Evolutionary conservation across 2,329 filamentous ascomycete species (phyloP).

Genomic region (Claviceps spartinae): DNA sequence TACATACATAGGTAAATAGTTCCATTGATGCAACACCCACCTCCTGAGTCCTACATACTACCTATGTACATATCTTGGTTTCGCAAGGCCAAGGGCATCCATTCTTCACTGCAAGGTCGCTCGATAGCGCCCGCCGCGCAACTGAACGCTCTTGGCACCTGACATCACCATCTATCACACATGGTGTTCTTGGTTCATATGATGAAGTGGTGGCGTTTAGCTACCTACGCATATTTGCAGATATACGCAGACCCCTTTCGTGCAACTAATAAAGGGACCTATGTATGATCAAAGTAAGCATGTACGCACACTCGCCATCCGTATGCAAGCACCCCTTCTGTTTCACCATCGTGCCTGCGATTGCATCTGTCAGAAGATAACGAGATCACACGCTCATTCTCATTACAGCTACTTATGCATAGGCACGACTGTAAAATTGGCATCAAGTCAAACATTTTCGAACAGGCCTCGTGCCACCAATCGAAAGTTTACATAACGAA

Average conservation of each 20-base stretch:
- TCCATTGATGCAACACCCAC: no score
- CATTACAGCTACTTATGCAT: not conserved
- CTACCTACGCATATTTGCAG: no score
- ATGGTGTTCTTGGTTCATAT: not conserved
- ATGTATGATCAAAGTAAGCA: not conserved
- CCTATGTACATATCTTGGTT: no score
- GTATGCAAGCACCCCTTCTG: not conserved
- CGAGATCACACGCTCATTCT: not conserved
- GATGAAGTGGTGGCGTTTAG: not conserved
- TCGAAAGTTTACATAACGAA: not conserved
- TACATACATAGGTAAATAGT: no score
- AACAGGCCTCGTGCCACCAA: not conserved
- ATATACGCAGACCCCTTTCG: no score
- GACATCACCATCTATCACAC: not conserved
- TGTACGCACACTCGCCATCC: not conserved
- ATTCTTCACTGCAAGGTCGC: no score
- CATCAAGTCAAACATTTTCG: not conserved
- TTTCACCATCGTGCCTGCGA: not conserved
- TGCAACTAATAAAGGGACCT: no score
- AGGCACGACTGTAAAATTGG: not conserved
- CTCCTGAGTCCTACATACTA: no score
- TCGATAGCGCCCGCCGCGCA: no score
- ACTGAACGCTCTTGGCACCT: no score
- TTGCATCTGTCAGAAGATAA: not conserved
- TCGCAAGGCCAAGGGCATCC: no score